Evolutionary conservation across 1,139 yeast genomes (phyloP).

Genomic region (Kodamaea sp.): DNA sequence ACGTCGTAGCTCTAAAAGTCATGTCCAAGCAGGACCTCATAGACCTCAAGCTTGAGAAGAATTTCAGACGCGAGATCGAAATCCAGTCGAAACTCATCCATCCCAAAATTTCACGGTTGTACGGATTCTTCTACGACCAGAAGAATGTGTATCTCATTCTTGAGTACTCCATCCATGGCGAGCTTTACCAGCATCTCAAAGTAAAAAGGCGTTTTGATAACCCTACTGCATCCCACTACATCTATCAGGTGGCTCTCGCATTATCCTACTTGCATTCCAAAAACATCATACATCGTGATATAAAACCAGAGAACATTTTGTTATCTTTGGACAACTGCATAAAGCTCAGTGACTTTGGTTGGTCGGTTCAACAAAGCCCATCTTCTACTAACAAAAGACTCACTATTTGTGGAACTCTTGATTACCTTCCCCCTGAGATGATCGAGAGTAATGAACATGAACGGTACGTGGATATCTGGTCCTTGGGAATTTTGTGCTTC

Average conservation of each 20-base stretch:
- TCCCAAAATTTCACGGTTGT: slow-evolving; percentile 74
- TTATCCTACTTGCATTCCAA: slow-evolving; percentile 73
- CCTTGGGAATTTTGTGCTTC: slow-evolving; percentile 82
- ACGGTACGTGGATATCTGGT: slow-evolving; percentile 85
- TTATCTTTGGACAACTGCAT: slow-evolving; percentile 71
- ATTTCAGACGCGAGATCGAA: slow-evolving; percentile 87
- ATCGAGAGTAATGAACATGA: slow-evolving; percentile 83
- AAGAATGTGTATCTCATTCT: slow-evolving; percentile 78
- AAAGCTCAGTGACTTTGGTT: slow-evolving; percentile 92
- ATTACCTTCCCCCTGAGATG: slow-evolving; percentile 95
- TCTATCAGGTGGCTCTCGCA: slow-evolving; percentile 81
- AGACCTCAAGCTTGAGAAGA: slow-evolving; percentile 79
- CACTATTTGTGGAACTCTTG: slow-evolving; percentile 94
- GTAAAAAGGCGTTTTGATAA: slow-evolving; percentile 68
- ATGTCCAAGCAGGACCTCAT: slow-evolving; percentile 82
- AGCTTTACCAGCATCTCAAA: slow-evolving; percentile 73
- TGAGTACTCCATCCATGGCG: slow-evolving; percentile 88
- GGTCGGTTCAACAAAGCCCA: slow-evolving; percentile 62
- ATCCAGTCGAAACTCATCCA: slow-evolving; percentile 81
- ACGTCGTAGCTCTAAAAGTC: slow-evolving; percentile 85
- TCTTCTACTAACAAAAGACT: slow-evolving; percentile 55
- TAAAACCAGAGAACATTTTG: slow-evolving; percentile 88
- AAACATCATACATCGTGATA: slow-evolving; percentile 84
- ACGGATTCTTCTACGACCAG: slow-evolving; percentile 82
- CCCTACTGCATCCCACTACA: slow-evolving; percentile 71